phyloP scores from a whole-genome alignment of 257 asterid genomes.

The Cinchona pubescens region DNA sequence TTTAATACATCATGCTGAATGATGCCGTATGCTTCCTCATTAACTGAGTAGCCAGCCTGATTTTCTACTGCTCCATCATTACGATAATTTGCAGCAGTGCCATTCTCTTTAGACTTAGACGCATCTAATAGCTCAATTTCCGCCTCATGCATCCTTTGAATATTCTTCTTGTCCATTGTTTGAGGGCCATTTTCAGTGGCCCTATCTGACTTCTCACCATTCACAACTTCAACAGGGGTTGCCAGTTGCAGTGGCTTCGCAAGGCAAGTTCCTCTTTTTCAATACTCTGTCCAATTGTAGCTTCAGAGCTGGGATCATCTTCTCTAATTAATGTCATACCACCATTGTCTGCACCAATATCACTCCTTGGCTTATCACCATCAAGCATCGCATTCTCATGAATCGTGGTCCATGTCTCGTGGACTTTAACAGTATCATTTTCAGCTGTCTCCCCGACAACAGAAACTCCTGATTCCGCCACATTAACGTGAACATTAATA shows the following conservation, averaged over 20 bases:
- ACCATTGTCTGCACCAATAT: conserved; percentile 21
- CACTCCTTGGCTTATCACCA: conserved; percentile 26
- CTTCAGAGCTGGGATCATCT: conserved; percentile 29
- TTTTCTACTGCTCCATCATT: conserved; percentile 24
- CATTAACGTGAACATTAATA: conserved; percentile 37
- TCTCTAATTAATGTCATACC: conserved; percentile 23
- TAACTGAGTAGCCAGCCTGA: conserved; percentile 28
- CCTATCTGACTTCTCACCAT: conserved; percentile 24
- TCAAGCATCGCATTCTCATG: conserved; percentile 20
- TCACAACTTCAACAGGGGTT: conserved; percentile 27
- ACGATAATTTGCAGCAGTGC: conserved; percentile 14
- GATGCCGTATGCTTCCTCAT: conserved; percentile 17
- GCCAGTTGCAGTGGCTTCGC: neutral
- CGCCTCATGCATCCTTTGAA: conserved; percentile 21
- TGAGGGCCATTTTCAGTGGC: conserved; percentile 17
- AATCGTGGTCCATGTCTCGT: conserved; percentile 30
- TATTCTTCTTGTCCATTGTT: conserved; percentile 15
- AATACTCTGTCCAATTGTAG: conserved; percentile 19
- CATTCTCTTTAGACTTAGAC: conserved; percentile 35
- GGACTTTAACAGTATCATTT: conserved; percentile 19
- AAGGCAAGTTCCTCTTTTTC: conserved; percentile 28
- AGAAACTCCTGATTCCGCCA: conserved; percentile 32
- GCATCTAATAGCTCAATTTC: conserved; percentile 20
- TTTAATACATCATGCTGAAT: conserved; percentile 14
- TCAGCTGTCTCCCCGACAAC: conserved; percentile 40